phyloP scores from a whole-genome alignment of 352 stramenopile genomes.

The Elongisporangium anandrum region DNA sequence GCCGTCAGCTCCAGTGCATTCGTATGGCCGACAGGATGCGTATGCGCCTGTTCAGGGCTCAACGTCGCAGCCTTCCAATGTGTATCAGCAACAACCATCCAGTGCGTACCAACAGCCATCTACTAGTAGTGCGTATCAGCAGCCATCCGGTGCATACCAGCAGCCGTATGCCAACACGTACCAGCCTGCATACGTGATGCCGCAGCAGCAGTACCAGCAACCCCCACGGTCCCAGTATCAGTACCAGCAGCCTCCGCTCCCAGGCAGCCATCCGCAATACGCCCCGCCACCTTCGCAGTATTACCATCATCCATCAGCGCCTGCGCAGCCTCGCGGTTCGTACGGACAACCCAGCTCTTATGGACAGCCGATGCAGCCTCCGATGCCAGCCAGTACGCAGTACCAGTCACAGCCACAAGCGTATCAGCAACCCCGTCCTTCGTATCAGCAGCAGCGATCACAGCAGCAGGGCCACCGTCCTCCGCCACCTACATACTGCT shows the following conservation, averaged over 20 bases:
- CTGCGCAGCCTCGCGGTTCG: not conserved
- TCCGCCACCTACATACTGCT: slow-evolving; percentile 63
- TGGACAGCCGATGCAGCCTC: not conserved
- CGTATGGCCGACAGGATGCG: not conserved
- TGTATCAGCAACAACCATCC: slow-evolving; percentile 2
- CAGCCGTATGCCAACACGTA: not conserved
- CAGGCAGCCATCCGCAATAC: slow-evolving; percentile 2
- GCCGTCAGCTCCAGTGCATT: not conserved
- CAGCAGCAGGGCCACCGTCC: slow-evolving; percentile 19
- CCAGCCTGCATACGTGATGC: not conserved
- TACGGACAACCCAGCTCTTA: slow-evolving; percentile 1
- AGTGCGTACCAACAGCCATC: slow-evolving; percentile 4
- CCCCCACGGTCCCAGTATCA: slow-evolving; percentile 4
- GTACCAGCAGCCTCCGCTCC: slow-evolving; percentile 5
- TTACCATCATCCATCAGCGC: not conserved
- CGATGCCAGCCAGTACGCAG: slow-evolving; percentile 1
- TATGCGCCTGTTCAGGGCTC: not conserved
- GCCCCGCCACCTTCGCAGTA: not conserved
- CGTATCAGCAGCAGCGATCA: slow-evolving; percentile 9
- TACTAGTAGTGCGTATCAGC: not conserved
- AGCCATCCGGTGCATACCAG: not conserved
- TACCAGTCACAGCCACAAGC: slow-evolving; percentile 2
- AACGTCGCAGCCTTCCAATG: not conserved
- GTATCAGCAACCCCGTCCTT: not conserved
- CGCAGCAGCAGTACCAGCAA: slow-evolving; percentile 4